Base-by-base conservation (phyloP, 2,329 filamentous ascomycete species). In the Colletotrichum tofieldiae region DNA sequence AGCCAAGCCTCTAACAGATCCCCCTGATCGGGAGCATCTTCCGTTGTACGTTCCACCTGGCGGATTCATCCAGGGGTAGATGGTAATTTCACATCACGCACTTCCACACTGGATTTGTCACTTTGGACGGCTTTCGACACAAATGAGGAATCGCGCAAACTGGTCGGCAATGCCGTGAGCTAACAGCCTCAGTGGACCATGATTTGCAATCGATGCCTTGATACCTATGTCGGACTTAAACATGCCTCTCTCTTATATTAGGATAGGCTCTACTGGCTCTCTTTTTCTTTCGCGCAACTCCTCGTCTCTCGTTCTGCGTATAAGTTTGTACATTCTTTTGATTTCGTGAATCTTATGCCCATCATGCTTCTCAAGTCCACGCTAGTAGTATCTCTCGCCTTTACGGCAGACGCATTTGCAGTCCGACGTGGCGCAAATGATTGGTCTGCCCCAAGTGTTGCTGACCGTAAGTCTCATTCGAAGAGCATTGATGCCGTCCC, bases 351-450 rank as follows among this genome's bases (percentile, higher is more conserved):
- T 20, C 35, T 7, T 51, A 37, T 37, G 29, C 54, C 29, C 51
- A 67, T 29, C 12, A 73, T 73, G 71, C 43, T 69, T 32, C n/a
- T 69, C 16, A 59, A 60, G 45, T 43, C 65, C 7, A 29, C n/a
- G 26, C 39, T 73, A 16, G 20, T 51, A 23, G 37, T 73, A 32
- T 51, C 51, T 9, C 41, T 47, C 26, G 71, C 61, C 26, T 43
- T 73, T n/a, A 39, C 71, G 16, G 67, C 58, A 20, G 61, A 70
- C 2, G 67, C 71, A 20, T 65, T 73, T 43, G 71, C 67, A 7
- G 43, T 61, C 18, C 39, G 62, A 23, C 54, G 61, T 11, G 55
- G 61, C 16, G 51, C 49, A 4, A 70, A 73, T 29, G 71, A 65
- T 8, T 73, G 71, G 71, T 37, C 51, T n/a, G 67, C 71, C 3